Percentiles rank a stretch among this genome's conserved stretches.
Conservation (phyloP, 306 rosid genomes). For the Bauhinia variegata region DNA sequence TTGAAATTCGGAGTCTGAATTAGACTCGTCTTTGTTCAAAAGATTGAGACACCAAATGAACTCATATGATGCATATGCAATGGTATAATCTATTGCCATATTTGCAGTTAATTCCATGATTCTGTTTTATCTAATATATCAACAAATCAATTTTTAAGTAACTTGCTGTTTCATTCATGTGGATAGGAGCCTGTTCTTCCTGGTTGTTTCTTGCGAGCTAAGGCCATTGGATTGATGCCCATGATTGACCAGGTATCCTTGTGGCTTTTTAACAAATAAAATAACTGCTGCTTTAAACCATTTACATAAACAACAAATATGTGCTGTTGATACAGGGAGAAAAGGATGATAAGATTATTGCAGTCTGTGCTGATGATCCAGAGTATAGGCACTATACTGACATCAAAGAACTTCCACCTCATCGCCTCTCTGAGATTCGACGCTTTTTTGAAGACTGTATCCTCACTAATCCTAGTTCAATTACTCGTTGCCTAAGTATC, state of each 20-base stretch:
- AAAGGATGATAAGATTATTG: conserved; percentile 96
- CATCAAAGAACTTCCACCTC: conserved; percentile 83
- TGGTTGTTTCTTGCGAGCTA: conserved; percentile 92
- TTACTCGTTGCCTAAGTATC: conserved; percentile 16
- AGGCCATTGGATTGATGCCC: conserved; percentile 94
- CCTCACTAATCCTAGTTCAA: conserved; percentile 40
- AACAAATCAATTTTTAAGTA: conserved; percentile 10
- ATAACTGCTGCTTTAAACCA: background rate
- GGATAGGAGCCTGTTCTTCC: conserved; percentile 95
- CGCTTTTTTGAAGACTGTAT: conserved; percentile 99
- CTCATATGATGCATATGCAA: background rate
- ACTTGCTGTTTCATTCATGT: conserved; percentile 34
- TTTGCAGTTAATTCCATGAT: background rate
- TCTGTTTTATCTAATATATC: conserved; percentile 17
- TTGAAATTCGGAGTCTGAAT: conserved; percentile 1
- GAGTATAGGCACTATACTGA: conserved; percentile 84
- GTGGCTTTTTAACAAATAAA: conserved; percentile 4
- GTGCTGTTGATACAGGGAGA: conserved; percentile 65
- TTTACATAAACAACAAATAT: conserved; percentile 8
- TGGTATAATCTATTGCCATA: background rate
- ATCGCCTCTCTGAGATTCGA: conserved; percentile 88
- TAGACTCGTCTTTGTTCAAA: conserved; percentile 11
- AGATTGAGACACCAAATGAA: conserved; percentile 16
- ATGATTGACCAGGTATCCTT: conserved; percentile 92
- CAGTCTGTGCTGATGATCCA: conserved; percentile 98